Evolutionary conservation across 2,329 filamentous ascomycete genomes (phyloP), one percentile per base, ranked within the genome.

Genomic region (Cercospora citrullina): DNA sequence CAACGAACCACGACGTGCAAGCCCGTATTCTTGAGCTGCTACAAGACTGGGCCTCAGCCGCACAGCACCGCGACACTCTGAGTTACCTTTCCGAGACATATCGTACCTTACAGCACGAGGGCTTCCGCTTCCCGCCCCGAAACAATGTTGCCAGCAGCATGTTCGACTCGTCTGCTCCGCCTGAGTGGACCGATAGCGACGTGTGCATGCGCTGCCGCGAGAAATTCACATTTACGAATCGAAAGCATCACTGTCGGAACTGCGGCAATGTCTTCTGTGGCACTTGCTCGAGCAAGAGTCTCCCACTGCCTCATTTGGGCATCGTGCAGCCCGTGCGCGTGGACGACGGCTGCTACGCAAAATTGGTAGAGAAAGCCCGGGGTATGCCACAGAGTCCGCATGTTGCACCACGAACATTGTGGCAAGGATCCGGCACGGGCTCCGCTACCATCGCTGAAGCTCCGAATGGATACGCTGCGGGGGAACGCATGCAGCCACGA

Each of bases 141-240:
- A 88, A 90, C 48, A 89, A 91, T 28, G 91, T 99, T 55, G 87
- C 94, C n/a, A 96, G 93, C 81, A 97, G 91, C 80, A 99, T 99
- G 94, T 88, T 98, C 72, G 94, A 99, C 78, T 97, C 93, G 78
- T 97, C 90, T 76, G 95, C 95, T 90, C 95, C 95, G 9, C 95
- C 95, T 0, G 95, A 99, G 81, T 99, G 95, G 95, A 89, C 90
- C 61, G 95, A 99, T 81, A 97, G 94, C 10, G 95, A 99, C 76
- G 94, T 99, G 33, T 99, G 95, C 79, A 97, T 99, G 93, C 91
- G 95, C 77, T 99, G 95, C 79, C 89, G 95, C 73, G 97, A 94
- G 12, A 82, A 93, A 18, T 99, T 99, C 76, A 97, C 93, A 59
- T 97, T 99, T 77, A 99, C 94, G 65, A 99, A 99, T 79, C 90